phyloP scores from a whole-genome alignment of 2,329 filamentous ascomycete genomes.

The Sclerotinia borealis region DNA sequence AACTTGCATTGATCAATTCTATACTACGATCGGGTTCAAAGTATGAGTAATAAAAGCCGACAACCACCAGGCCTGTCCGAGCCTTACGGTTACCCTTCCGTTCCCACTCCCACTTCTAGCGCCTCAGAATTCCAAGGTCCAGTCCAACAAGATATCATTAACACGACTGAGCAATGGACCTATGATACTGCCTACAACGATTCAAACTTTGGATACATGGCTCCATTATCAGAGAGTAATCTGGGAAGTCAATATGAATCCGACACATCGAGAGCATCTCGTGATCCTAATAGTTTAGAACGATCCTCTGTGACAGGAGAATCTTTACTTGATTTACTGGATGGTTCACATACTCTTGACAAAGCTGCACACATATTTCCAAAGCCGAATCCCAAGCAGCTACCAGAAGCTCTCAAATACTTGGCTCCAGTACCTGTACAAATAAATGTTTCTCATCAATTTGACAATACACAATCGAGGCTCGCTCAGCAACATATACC shows the following conservation, averaged over 20 bases:
- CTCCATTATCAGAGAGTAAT: not conserved
- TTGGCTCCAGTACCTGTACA: not conserved
- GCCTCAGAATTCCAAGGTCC: not conserved
- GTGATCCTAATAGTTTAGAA: slow-evolving; percentile 3
- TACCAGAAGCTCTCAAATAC: slow-evolving; percentile 11
- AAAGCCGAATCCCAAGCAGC: not conserved
- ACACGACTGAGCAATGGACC: slow-evolving; percentile 2
- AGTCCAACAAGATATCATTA: not conserved
- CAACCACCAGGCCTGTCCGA: not conserved
- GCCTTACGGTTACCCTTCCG: slow-evolving; percentile 1
- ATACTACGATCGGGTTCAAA: not conserved
- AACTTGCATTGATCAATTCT: not conserved
- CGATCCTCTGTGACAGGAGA: not conserved
- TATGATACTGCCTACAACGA: not conserved
- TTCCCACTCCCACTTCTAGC: not conserved
- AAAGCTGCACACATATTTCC: not conserved
- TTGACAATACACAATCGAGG: not conserved
- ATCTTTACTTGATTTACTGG: slow-evolving; percentile 2
- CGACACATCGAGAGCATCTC: not conserved
- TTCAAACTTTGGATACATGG: not conserved
- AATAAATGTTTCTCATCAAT: not conserved
- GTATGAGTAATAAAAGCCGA: not conserved
- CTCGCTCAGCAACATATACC: not conserved
- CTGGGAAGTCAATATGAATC: not conserved
- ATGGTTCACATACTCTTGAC: not conserved